Base-by-base conservation (phyloP, 352 stramenopile species). In the Phytophthora palmivora region DNA sequence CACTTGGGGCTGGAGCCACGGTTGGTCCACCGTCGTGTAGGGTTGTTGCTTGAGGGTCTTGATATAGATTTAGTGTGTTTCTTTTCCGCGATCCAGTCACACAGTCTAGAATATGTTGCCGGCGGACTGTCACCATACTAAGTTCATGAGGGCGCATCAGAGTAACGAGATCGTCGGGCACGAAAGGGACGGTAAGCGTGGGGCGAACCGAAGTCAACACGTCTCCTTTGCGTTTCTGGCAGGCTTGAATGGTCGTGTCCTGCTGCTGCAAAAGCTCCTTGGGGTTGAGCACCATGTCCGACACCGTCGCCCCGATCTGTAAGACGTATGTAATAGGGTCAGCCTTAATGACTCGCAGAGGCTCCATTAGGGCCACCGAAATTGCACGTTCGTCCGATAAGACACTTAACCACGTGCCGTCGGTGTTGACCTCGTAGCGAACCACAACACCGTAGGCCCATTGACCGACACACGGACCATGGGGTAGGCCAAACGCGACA, bases 281-380 rank as follows among this genome's bases (percentile, higher is more conserved):
- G 0, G 54, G 33, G 21, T 63, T 63, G 9, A 63, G 43, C 15
- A 49, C 16, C 33, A 63, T 63, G 9, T 48, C 36, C 1, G 43
- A n/a, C 4, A 44, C 32, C 1, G 24, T 24, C 19, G 39, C 12
- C 39, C 43, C 26, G 2, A 55, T 19, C 18, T 63, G 44, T 0
- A 50, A 26, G 0, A 11, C 34, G 45, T 63, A 63, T 2, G 30
- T 63, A 26, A 55, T 39, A 10, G 21, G 54, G 18, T 50, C 54
- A 3, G 34, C 36, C 18, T 63, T 49, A 7, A 63, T 63, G 12
- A 50, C 28, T 6, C 44, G 21, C 3, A 37, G 24, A 11, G 54
- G 43, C 7, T 63, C 54, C n/a, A n/a, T n/a, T n/a, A 32, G 26
- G 8, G 26, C 26, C 26, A 32, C 26, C 26, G 26, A 32, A 9